Evolutionary conservation across 257 asterid species (phyloP).

Genomic region (Osmanthus fragrans): DNA sequence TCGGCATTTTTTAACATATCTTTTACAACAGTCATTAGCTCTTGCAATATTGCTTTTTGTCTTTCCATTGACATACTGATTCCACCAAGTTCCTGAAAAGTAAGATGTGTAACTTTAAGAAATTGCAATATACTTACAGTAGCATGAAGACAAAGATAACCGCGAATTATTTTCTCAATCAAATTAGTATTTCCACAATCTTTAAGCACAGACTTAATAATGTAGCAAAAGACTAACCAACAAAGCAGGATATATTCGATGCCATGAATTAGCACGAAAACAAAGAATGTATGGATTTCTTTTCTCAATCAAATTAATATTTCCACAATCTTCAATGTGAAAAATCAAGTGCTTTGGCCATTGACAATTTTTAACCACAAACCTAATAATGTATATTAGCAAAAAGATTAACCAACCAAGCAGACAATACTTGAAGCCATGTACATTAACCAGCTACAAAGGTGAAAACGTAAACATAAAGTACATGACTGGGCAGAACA

Average conservation of each 20-base stretch:
- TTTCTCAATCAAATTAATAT: not conserved
- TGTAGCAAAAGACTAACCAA: not conserved
- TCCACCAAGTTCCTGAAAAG: constrained; percentile 88
- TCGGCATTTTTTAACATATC: constrained; percentile 90
- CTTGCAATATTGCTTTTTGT: constrained; percentile 77
- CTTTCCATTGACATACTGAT: constrained; percentile 75
- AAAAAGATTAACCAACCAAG: constrained; percentile 6
- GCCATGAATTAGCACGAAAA: constrained; percentile 1
- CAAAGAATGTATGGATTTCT: not conserved
- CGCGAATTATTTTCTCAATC: not conserved
- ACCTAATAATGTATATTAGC: not conserved
- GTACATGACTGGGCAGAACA: constrained; percentile 9
- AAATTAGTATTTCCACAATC: not conserved
- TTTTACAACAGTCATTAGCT: constrained; percentile 73
- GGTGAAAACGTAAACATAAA: constrained; percentile 12
- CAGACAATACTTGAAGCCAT: not conserved
- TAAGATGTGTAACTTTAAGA: not conserved
- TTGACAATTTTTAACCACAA: not conserved
- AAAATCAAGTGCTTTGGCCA: constrained; percentile 12
- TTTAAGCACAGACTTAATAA: not conserved
- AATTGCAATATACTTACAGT: not conserved
- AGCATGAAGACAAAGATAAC: not conserved
- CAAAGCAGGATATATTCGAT: not conserved
- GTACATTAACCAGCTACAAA: not conserved
- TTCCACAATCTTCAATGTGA: not conserved